phyloP scores from a whole-genome alignment of 495 filamentous ascomycete species.

The Parachaetomium inaequale region DNA sequence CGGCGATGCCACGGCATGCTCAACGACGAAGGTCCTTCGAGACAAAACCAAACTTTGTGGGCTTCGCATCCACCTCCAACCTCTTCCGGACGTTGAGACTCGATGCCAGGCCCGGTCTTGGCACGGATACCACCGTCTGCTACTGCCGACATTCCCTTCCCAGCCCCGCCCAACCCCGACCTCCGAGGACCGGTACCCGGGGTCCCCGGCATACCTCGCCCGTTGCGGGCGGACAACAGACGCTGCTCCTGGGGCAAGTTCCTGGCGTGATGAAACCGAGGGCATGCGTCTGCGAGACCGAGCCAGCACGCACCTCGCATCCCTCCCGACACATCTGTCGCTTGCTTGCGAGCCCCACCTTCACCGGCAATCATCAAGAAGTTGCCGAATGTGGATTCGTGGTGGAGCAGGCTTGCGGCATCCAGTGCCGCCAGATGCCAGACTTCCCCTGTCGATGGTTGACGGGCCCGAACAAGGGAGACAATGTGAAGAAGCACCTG shows the following conservation, averaged over 20 bases:
- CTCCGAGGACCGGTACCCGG: neutral
- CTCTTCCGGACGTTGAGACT: neutral
- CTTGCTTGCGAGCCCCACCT: conserved; percentile 1
- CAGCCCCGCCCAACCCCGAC: neutral
- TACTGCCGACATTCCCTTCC: no score
- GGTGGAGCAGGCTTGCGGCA: conserved; percentile 6
- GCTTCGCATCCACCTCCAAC: neutral
- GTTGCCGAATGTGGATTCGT: conserved; percentile 11
- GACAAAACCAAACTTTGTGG: conserved; percentile 7
- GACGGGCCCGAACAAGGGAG: neutral
- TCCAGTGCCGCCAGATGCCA: conserved; percentile 17
- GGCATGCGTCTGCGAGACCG: conserved; percentile 7
- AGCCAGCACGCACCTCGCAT: neutral
- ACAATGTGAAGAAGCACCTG: neutral
- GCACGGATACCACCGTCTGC: conserved; percentile 6
- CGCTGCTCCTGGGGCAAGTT: neutral
- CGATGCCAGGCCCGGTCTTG: neutral
- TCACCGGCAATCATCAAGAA: conserved; percentile 10
- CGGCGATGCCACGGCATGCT: neutral
- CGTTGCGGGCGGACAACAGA: neutral
- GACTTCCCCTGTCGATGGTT: conserved; percentile 6
- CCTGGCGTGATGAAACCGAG: conserved; percentile 7
- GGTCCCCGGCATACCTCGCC: neutral
- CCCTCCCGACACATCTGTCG: conserved; percentile 5
- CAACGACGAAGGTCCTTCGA: conserved; percentile 5